Evolutionary conservation across 129 eudicot genomes (phyloP), one percentile per base, ranked within the genome.

Genomic region (Pittosporum tobira): DNA sequence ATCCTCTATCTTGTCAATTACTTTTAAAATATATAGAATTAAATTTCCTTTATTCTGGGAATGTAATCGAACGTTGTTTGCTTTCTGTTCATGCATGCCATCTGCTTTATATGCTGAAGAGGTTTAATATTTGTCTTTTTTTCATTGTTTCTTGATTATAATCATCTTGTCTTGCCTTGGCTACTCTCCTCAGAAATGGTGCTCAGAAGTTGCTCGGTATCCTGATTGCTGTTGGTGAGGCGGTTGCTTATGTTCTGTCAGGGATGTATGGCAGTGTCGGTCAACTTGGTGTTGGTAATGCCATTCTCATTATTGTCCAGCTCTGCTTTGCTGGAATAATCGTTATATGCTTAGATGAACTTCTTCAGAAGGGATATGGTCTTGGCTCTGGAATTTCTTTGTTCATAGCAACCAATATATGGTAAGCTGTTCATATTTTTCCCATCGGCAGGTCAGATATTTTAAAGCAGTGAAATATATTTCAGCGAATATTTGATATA

Each of bases 251-350:
- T 71, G 87, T 86, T 48, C 76, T 86, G 9, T 85, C 90, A 13
- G 86, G 86, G 43, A 76, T 72, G 79, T 80, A 79, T 63, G 87
- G 90, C 58, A 86, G 87, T 69, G 84, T 85, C 38, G 66, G 86
- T 56, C 88, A 87, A 65, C 94, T 87, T 65, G 94, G 96, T 59
- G 96, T 83, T 42, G 88, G 88, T 26, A 83, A 87, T 70, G 88
- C 96, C 28, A 72, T 82, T 69, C 69, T 86, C 57, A 82, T 86
- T 2, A 79, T 86, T 52, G 60, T 82, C 65, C 91, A 83, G 60
- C 79, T 79, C 23, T 71, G 79, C 59, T 87, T 87, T 79, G 88
- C 93, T 57, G 84, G 84, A 6, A 77, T 82, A 15, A 77, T 83
- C 5, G 85, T 82, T 6, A 62, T 78, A 28, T 75, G 79, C 46